A percentile compares a stretch with the other conserved stretches of the same genome.
Conservation (phyloP, 2,329 filamentous ascomycete genomes). For the Arachnomyces sp. region DNA sequence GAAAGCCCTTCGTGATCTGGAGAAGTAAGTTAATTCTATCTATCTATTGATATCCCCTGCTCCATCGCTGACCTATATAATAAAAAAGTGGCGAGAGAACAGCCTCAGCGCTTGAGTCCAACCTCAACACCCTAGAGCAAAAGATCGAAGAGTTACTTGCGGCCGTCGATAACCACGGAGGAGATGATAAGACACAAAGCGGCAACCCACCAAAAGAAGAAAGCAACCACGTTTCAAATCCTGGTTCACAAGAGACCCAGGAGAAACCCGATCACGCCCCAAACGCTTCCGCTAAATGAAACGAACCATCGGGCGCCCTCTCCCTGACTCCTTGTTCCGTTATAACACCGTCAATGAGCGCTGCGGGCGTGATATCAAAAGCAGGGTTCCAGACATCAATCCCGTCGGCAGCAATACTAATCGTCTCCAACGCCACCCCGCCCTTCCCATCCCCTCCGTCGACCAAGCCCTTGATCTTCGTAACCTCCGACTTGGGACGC, state of each 20-base stretch:
- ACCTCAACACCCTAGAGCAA: slow-evolving; percentile 46
- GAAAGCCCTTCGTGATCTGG: no score
- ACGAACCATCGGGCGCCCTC: slow-evolving; percentile 62
- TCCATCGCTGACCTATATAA: no score
- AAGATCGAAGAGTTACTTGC: slow-evolving; percentile 39
- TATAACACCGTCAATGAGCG: slow-evolving; percentile 85
- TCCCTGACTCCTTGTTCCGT: slow-evolving; percentile 84
- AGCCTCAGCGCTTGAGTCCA: slow-evolving; percentile 47
- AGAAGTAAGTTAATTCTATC: no score
- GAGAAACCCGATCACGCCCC: slow-evolving; percentile 16
- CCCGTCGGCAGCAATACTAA: slow-evolving; percentile 68
- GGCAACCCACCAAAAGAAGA: no score
- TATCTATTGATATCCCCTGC: no score
- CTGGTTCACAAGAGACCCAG: no score
- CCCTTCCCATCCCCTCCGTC: slow-evolving; percentile 53
- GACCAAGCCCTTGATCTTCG: slow-evolving; percentile 69
- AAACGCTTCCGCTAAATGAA: slow-evolving; percentile 46
- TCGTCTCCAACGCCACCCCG: slow-evolving; percentile 43
- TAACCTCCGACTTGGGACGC: slow-evolving; percentile 71
- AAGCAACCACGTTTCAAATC: no score
- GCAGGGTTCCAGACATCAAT: slow-evolving; percentile 94
- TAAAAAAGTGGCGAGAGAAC: slow-evolving; percentile 44
- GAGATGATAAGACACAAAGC: no score
- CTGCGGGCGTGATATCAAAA: slow-evolving; percentile 87
- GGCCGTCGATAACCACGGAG: slow-evolving; percentile 7